phyloP scores from a whole-genome alignment of 2,329 filamentous ascomycete species.

The Mycosphaerella sp. region DNA sequence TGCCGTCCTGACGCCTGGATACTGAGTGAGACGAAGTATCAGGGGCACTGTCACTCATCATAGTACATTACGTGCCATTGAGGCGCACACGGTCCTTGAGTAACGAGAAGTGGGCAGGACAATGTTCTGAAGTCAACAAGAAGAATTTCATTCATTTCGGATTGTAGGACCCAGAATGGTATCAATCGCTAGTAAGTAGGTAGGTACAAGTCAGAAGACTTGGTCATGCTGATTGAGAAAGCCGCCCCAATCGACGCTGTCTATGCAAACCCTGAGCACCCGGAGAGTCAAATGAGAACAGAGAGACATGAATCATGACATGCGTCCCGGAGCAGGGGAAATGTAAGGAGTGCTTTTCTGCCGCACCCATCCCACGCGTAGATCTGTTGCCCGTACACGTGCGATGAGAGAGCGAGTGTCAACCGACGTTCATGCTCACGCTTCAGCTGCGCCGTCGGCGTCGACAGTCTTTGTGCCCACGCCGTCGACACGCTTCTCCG shows the following conservation, averaged over 20 bases:
- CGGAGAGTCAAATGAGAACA: neutral
- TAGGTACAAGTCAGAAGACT: neutral
- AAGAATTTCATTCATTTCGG: too few relatives aligned
- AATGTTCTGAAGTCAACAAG: too few relatives aligned
- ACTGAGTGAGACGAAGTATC: too few relatives aligned
- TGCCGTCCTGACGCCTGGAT: too few relatives aligned
- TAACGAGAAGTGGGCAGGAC: too few relatives aligned
- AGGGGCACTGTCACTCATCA: too few relatives aligned
- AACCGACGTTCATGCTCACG: neutral
- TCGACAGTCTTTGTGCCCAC: conserved; percentile 24
- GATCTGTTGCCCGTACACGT: neutral
- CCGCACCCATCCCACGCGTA: neutral
- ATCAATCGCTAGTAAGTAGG: too few relatives aligned
- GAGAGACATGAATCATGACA: neutral
- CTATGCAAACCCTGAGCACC: neutral
- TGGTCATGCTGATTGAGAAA: neutral
- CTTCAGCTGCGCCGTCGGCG: neutral
- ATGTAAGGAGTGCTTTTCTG: neutral
- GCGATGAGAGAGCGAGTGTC: neutral
- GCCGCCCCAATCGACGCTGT: neutral
- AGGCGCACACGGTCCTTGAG: too few relatives aligned
- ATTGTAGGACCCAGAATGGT: too few relatives aligned
- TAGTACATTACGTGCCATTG: too few relatives aligned
- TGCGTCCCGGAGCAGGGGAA: neutral
- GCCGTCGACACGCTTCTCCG: conserved; percentile 28